phyloP scores from a whole-genome alignment of 2,329 filamentous ascomycete genomes.

The Aureobasidium leucospermi region DNA sequence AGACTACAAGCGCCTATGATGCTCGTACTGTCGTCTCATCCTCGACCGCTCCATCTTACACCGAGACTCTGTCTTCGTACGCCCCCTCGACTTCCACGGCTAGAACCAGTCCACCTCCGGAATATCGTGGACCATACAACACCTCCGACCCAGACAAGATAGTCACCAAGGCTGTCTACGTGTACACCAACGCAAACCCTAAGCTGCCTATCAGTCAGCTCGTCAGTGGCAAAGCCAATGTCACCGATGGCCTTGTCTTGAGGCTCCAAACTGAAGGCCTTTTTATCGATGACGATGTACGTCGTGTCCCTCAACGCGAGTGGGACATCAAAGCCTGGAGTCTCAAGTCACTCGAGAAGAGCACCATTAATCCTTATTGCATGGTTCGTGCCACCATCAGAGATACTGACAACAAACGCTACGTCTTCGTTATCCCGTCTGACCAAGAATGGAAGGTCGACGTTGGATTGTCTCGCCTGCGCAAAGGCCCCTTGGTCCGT shows the following conservation, averaged over 20 bases:
- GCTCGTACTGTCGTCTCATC: constrained; percentile 47
- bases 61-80: constrained; percentile 43
- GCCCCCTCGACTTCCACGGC: constrained; percentile 77
- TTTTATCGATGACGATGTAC: constrained; percentile 94
- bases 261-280: constrained; percentile 89
- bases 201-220: constrained; percentile 88
- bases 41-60: constrained; percentile 35
- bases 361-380: constrained; percentile 24
- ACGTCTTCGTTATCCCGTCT: constrained; percentile 53
- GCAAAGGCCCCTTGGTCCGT: constrained; percentile 49
- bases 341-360: constrained; percentile 70
- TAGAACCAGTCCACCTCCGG: constrained; percentile 75
- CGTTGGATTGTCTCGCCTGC: constrained; percentile 49
- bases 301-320: constrained; percentile 85
- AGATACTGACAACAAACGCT: constrained; percentile 54
- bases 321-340: constrained; percentile 99
- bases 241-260: constrained; percentile 87
- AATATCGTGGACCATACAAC: constrained; percentile 67
- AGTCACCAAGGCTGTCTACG: constrained; percentile 85
- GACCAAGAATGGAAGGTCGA: constrained; percentile 57
- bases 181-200: constrained; percentile 82
- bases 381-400: constrained; percentile 52
- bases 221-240: constrained; percentile 71
- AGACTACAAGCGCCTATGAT: constrained; percentile 46
- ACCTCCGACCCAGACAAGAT: constrained; percentile 95